Percentiles rank a stretch among this genome's conserved stretches.
Conservation (phyloP, 306 rosid genomes). For the Boehmeria nivea region DNA sequence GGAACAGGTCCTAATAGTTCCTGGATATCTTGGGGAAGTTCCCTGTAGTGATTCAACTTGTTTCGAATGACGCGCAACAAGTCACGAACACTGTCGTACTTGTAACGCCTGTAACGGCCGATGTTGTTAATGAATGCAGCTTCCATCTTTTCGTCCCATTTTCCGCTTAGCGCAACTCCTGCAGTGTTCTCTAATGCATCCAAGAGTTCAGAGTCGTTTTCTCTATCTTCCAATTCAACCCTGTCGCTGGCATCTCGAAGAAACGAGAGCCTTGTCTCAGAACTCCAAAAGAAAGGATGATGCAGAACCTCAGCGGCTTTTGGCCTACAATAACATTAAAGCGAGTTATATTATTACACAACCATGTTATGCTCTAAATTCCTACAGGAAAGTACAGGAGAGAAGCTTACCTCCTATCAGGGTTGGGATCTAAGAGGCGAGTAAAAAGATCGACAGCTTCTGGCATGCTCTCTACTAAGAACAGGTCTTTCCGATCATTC, state of each 20-base stretch:
- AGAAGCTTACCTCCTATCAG: conserved; percentile 22
- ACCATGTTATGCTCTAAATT: not conserved
- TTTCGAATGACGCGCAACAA: conserved; percentile 36
- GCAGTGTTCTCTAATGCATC: conserved; percentile 29
- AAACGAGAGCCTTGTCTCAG: conserved; percentile 31
- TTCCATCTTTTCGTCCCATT: conserved; percentile 41
- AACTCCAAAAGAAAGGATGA: conserved; percentile 40
- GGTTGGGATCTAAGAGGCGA: conserved; percentile 22
- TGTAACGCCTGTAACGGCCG: conserved; percentile 40
- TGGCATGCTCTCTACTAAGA: conserved; percentile 26
- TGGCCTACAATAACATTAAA: conserved; percentile 25
- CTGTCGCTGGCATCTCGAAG: conserved; percentile 40
- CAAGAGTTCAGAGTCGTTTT: conserved; percentile 22
- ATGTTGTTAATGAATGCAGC: conserved; percentile 28
- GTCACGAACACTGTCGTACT: conserved; percentile 31
- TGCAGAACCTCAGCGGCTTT: conserved; percentile 28
- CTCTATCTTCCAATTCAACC: conserved; percentile 42
- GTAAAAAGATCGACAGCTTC: conserved; percentile 31
- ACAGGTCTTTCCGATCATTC: conserved; percentile 29
- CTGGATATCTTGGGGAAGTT: conserved; percentile 32
- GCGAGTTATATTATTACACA: not conserved
- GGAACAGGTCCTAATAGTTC: conserved; percentile 54
- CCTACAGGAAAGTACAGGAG: not conserved
- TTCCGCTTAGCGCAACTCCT: conserved; percentile 28
- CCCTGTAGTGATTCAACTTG: conserved; percentile 38